These are phyloP conservation scores for Phytopythium aichiense DNA, from an alignment of 352 stramenopile species.

Conservation along the genomic window DNA sequence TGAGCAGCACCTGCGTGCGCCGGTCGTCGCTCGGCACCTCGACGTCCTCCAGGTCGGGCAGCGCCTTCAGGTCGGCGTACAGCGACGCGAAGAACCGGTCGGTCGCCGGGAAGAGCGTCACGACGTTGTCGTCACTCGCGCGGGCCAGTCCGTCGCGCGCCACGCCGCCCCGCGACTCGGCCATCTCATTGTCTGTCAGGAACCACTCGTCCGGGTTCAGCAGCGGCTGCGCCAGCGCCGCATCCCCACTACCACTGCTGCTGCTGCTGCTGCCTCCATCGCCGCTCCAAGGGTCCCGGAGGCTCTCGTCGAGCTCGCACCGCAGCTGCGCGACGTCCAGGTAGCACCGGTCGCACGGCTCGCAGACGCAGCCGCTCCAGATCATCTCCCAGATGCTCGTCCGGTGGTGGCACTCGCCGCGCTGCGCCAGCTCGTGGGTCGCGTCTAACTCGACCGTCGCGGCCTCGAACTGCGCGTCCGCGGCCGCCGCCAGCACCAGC, in stretches of 20 bases:
- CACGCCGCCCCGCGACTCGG: slow-evolving; percentile 27
- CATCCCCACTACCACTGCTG: slow-evolving; percentile 3
- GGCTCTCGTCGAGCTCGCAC: slow-evolving; percentile 10
- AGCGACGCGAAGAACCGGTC: slow-evolving; percentile 41
- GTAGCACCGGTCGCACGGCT: slow-evolving; percentile 35
- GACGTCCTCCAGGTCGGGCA: slow-evolving; percentile 11
- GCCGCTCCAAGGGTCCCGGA: slow-evolving; percentile 2
- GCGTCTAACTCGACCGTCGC: slow-evolving; percentile 1
- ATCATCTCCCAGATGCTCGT: slow-evolving; percentile 19
- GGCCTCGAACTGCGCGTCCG: slow-evolving; percentile 2
- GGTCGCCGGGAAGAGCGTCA: slow-evolving; percentile 34
- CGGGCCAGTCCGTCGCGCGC: slow-evolving; percentile 30
- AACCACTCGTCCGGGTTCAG: slow-evolving; percentile 56
- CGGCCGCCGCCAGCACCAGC: slow-evolving; percentile 2
- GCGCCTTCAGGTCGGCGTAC: slow-evolving; percentile 31
- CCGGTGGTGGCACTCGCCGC: slow-evolving; percentile 12
- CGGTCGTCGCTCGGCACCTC: neutral
- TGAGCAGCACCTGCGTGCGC: slow-evolving; percentile 28
- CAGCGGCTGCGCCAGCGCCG: slow-evolving; percentile 24
- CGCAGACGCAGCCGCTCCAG: slow-evolving; percentile 27
- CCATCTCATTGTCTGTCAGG: slow-evolving; percentile 48
- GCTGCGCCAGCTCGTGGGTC: neutral
- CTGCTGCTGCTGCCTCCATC: neutral
- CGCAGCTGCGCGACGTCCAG: slow-evolving; percentile 14
- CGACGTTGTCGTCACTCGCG: slow-evolving; percentile 28